These are phyloP conservation scores for Benincasa hispida DNA, from an alignment of 306 rosid species.

Conservation along the genomic window DNA sequence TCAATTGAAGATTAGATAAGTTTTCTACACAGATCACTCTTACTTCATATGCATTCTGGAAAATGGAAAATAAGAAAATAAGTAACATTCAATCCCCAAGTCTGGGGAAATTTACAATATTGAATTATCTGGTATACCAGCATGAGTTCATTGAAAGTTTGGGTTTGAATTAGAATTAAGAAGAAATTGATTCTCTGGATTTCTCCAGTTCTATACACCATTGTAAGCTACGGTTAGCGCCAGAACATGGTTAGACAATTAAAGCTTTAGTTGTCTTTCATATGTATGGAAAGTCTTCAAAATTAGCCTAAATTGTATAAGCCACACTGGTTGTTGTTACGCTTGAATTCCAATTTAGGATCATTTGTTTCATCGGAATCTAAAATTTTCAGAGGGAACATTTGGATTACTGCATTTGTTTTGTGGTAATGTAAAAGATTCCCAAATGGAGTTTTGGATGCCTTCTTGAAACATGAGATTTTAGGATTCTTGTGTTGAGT, in stretches of 20 bases:
- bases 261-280: too few species aligned
- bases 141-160: neutral
- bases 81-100: neutral
- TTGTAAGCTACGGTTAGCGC: neutral
- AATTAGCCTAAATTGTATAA: too few species aligned
- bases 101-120: neutral
- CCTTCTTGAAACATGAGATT: too few species aligned
- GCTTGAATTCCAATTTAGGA: too few species aligned
- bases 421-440: too few species aligned
- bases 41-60: neutral
- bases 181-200: neutral
- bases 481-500: too few species aligned
- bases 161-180: neutral
- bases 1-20: slow-evolving; percentile 24
- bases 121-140: neutral
- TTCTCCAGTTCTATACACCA: neutral
- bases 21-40: neutral
- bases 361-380: too few species aligned
- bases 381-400: too few species aligned
- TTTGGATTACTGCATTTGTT: too few species aligned
- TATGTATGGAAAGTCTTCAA: too few species aligned
- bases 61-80: neutral
- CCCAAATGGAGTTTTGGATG: too few species aligned
- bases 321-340: too few species aligned
- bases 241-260: neutral